Evolutionary conservation across 1,284 basidiomycete genomes (phyloP), one percentile per base, ranked within the genome.

Genomic region (Ustilago hordei): DNA sequence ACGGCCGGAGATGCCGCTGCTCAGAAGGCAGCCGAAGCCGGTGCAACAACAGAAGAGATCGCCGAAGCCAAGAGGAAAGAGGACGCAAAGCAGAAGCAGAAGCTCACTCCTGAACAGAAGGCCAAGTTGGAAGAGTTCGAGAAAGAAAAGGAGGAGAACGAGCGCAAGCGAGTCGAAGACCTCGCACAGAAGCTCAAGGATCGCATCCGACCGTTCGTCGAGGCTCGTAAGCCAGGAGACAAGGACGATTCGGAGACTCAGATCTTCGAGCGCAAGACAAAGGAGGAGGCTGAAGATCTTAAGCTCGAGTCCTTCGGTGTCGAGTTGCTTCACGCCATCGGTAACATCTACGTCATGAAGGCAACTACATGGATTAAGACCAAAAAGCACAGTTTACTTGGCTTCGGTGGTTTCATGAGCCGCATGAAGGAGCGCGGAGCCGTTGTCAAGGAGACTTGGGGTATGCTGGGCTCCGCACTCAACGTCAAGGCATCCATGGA

Each of bases 241-340:
- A 90, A 90, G 75, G 91, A 93, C 66, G 96, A 98, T 84, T 88
- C 91, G 0, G 96, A 98, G 70, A 86, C 84, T 15, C 80, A 81
- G 58, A 62, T 85, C 60, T 86, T 95, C 84, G 91, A 93, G 86
- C 89, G 89, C 60, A 91, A 90, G 86, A 93, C 98, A 87, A 90
- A 88, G 84, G 89, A 90, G 52, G 97, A 99, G 87, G 95, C 94
- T 1, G 95, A 98, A 77, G 97, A 99, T 88, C 87, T 99, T 83
- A 99, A 98, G 89, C 88, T 98, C 67, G 97, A 99, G 88, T 96
- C 94, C 78, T 99, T 99, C 86, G 97, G 97, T 64, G 92, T 99
- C 48, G 96, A 98, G 90, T 92, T 95, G 9, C 78, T 86, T 50
- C 82, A 84, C 64, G 80, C 84, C 41, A 86, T 86, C 68, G 85